Evolutionary conservation across 2,329 filamentous ascomycete genomes (phyloP).

Genomic region (Pseudogymnoascus sp.): DNA sequence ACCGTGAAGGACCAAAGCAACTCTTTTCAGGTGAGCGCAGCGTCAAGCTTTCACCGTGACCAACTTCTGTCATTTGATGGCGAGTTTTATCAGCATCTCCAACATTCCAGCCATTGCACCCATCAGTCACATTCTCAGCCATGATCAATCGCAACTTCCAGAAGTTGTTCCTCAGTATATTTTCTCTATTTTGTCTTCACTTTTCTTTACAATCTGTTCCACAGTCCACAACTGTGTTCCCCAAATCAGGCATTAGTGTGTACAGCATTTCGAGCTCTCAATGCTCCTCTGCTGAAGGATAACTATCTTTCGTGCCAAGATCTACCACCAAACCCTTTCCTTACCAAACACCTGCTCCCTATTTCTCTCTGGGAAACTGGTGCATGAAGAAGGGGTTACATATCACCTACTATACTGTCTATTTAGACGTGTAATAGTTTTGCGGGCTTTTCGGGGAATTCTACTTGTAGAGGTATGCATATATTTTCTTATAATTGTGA

Average conservation of each 20-base stretch:
- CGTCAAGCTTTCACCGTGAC: neutral
- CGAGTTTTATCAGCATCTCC: neutral
- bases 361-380: constrained; percentile 3
- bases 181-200: neutral
- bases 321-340: constrained; percentile 3
- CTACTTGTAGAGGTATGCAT: constrained; percentile 5
- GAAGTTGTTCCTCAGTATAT: neutral
- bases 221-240: constrained; percentile 1
- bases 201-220: neutral
- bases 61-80: neutral
- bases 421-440: neutral
- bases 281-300: constrained; percentile 10
- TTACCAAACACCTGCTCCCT: constrained; percentile 9
- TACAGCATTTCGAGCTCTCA: constrained; percentile 9
- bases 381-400: constrained; percentile 9
- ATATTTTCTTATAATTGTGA: neutral
- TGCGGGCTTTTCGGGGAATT: neutral
- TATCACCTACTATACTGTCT: neutral
- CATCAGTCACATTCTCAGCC: neutral
- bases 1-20: constrained; percentile 1
- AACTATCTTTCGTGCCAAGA: constrained; percentile 9
- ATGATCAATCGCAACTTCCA: neutral
- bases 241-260: constrained; percentile 9
- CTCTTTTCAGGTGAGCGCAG: neutral
- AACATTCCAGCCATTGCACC: neutral